Conservation (phyloP, 2,329 filamentous ascomycete species). For the Cordyceps cicadae region DNA sequence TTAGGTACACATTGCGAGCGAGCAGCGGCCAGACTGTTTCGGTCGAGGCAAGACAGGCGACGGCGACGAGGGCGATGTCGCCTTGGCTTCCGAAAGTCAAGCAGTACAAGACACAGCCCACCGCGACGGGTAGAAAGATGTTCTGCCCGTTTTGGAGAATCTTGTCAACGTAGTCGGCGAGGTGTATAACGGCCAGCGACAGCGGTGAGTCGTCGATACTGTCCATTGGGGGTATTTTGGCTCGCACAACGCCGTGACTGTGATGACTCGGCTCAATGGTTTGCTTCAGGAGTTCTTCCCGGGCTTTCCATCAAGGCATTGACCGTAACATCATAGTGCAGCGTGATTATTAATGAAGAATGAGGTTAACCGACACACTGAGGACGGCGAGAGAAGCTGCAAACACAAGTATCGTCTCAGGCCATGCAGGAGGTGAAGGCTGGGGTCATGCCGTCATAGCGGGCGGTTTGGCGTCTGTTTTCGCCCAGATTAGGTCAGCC, state of each 20-base stretch:
- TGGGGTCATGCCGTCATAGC: constrained; percentile 8
- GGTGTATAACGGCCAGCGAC: not conserved
- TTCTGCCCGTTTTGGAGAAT: not conserved
- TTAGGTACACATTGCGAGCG: not conserved
- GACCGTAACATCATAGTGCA: not conserved
- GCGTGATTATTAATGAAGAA: not conserved
- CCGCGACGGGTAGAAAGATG: not conserved
- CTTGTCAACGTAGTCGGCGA: constrained; percentile 1
- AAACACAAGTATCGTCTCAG: not conserved
- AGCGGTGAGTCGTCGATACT: constrained; percentile 6
- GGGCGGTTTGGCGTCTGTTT: too few relatives aligned
- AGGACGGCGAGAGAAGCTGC: not conserved
- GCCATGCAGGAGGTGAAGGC: not conserved
- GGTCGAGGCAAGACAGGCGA: not conserved
- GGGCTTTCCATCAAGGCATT: not conserved
- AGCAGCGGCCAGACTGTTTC: not conserved
- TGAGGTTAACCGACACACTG: not conserved
- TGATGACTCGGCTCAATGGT: not conserved
- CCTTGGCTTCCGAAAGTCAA: not conserved
- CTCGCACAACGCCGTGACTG: not conserved
- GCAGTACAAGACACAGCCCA: not conserved
- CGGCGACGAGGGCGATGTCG: not conserved
- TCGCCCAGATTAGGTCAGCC: too few relatives aligned
- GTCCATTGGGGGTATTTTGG: not conserved
- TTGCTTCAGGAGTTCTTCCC: not conserved